Percentiles rank a stretch among this genome's conserved stretches.
Evolutionary conservation across 768 basidiomycete species (phyloP).

Genomic region (Macrolepiota fuliginosa): DNA sequence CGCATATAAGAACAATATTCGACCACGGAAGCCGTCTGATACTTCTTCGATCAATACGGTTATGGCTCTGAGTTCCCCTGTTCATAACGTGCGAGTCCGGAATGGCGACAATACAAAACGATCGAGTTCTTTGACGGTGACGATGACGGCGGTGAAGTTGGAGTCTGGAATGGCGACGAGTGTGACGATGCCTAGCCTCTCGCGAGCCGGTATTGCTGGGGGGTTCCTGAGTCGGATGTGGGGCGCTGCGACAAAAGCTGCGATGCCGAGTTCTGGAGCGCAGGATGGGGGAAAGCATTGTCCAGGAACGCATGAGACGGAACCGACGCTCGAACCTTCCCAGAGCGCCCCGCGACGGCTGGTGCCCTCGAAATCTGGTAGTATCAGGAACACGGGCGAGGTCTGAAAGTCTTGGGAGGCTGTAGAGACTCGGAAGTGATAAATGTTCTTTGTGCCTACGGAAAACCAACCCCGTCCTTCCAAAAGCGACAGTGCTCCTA

Average conservation of each 20-base stretch:
- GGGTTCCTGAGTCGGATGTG: conserved; percentile 75
- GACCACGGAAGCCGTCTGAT: conserved; percentile 44
- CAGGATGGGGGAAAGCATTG: background rate
- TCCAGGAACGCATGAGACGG: background rate
- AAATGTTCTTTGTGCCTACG: background rate
- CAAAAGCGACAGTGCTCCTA: conserved; percentile 5
- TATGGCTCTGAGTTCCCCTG: conserved; percentile 24
- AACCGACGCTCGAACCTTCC: background rate
- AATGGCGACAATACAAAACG: conserved; percentile 11
- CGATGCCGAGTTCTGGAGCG: conserved; percentile 1
- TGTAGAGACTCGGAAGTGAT: background rate
- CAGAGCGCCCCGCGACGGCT: conserved; percentile 7
- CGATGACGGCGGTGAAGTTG: conserved; percentile 26
- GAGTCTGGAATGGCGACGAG: conserved; percentile 26
- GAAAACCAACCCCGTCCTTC: background rate
- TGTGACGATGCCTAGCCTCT: conserved; percentile 30
- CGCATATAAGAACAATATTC: conserved; percentile 22
- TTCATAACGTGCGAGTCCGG: conserved; percentile 13
- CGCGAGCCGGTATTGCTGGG: conserved; percentile 30
- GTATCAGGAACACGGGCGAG: conserved; percentile 3
- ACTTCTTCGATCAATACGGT: conserved; percentile 51
- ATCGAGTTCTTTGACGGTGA: conserved; percentile 17
- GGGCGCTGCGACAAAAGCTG: conserved; percentile 45
- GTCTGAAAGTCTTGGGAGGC: background rate
- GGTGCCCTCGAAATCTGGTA: conserved; percentile 9